phyloP scores from a whole-genome alignment of 345 rosid species.

The Microthlaspi erraticum region DNA sequence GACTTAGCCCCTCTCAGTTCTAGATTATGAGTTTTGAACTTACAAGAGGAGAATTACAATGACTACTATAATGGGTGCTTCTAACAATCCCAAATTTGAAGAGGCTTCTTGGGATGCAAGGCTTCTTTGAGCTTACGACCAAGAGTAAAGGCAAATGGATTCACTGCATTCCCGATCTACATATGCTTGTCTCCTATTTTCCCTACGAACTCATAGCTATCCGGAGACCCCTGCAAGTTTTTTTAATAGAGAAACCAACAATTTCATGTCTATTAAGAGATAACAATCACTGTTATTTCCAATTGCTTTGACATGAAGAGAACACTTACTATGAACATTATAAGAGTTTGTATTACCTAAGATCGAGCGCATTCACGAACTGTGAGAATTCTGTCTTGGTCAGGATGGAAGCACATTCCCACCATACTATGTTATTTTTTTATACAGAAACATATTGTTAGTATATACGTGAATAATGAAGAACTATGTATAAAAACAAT shows the following conservation, averaged over 20 bases:
- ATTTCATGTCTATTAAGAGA: not conserved
- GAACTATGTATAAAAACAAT: too few relatives aligned
- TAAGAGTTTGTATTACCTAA: slow-evolving; percentile 52
- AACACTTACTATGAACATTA: not conserved
- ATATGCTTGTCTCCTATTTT: slow-evolving; percentile 67
- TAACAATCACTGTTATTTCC: not conserved
- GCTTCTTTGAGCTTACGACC: slow-evolving; percentile 88
- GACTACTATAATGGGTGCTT: not conserved
- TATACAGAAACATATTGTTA: too few relatives aligned
- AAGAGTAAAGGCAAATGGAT: slow-evolving; percentile 83
- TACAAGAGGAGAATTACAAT: not conserved
- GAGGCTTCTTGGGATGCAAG: slow-evolving; percentile 40
- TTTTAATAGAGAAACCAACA: not conserved
- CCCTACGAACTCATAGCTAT: slow-evolving; percentile 67
- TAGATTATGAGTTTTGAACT: not conserved
- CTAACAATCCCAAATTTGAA: not conserved
- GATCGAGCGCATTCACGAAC: slow-evolving; percentile 95
- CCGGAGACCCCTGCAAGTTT: slow-evolving; percentile 78
- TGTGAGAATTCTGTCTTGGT: slow-evolving; percentile 79
- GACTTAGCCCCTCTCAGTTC: too few relatives aligned
- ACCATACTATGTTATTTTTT: slow-evolving; percentile 61
- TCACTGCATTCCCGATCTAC: slow-evolving; percentile 94
- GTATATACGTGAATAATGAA: too few relatives aligned
- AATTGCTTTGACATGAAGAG: slow-evolving; percentile 2
- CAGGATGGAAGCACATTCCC: slow-evolving; percentile 96